Conservation (phyloP, 108 stramenopile genomes). For the Nannochloropsis oceanica region DNA sequence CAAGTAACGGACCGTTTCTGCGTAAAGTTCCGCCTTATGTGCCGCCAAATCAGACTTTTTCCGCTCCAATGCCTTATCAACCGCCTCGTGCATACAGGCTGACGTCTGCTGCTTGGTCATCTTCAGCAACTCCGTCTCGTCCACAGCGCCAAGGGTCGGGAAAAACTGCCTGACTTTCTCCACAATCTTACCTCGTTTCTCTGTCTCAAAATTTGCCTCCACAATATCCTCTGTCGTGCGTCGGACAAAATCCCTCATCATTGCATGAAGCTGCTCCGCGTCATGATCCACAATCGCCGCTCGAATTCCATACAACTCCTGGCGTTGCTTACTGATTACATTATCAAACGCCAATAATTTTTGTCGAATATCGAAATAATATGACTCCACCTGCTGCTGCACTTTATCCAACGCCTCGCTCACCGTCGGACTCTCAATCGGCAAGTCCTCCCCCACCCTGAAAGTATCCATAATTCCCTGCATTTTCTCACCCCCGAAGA, state of each 20-base stretch:
- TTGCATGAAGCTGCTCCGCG: neutral
- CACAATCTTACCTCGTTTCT: neutral
- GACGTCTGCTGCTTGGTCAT: neutral
- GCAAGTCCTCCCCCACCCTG: conserved; percentile 33
- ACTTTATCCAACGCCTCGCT: conserved; percentile 27
- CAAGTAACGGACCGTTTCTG: conserved; percentile 15
- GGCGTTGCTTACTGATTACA: neutral
- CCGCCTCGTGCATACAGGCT: neutral
- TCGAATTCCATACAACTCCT: neutral
- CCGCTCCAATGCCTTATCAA: neutral
- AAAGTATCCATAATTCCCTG: conserved; percentile 28
- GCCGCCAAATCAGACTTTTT: neutral
- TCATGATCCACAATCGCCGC: neutral
- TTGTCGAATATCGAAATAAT: conserved; percentile 23
- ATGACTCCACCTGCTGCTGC: conserved; percentile 19
- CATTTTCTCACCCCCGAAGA: conserved; percentile 18
- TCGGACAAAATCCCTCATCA: neutral
- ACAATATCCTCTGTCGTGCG: conserved; percentile 17
- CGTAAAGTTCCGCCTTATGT: neutral
- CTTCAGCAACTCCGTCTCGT: neutral
- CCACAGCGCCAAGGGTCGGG: neutral
- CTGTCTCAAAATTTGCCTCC: neutral
- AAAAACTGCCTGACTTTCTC: conserved; percentile 17
- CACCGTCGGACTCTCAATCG: conserved; percentile 25
- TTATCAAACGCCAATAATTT: conserved; percentile 21